A percentile compares a stretch with the other conserved stretches of the same genome.
Evolutionary conservation across 2,329 filamentous ascomycete species (phyloP).

Genomic region (Fusarium sambucinum): DNA sequence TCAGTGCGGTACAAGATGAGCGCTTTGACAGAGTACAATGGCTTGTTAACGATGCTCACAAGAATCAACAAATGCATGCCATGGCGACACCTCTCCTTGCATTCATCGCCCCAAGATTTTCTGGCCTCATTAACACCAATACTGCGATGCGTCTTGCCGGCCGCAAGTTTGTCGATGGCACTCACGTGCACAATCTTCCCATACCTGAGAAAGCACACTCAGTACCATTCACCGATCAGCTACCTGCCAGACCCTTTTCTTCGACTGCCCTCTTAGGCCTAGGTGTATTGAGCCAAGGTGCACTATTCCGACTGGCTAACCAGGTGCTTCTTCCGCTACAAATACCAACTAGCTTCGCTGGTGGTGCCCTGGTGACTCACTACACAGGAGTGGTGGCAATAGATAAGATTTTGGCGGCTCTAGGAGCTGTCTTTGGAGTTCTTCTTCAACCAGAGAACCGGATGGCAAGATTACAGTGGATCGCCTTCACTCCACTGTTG

Average conservation of each 20-base stretch:
- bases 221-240: background rate
- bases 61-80: background rate
- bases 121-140: fast-evolving
- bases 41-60: constrained; percentile 2
- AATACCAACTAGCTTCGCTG: background rate
- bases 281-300: background rate
- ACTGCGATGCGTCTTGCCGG: fast-evolving
- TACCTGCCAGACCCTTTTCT: background rate
- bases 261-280: background rate
- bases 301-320: fast-evolving
- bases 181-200: background rate
- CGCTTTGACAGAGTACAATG: background rate
- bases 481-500: background rate
- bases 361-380: fast-evolving
- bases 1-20: background rate
- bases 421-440: background rate
- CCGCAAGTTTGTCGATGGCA: background rate
- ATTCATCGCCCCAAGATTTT: background rate
- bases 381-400: background rate
- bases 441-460: background rate
- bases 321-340: background rate
- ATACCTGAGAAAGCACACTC: background rate
- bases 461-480: background rate
- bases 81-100: background rate
- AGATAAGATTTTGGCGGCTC: background rate